Evolutionary conservation across 768 basidiomycete genomes (phyloP).

Genomic region (Albatrellus ellisii): DNA sequence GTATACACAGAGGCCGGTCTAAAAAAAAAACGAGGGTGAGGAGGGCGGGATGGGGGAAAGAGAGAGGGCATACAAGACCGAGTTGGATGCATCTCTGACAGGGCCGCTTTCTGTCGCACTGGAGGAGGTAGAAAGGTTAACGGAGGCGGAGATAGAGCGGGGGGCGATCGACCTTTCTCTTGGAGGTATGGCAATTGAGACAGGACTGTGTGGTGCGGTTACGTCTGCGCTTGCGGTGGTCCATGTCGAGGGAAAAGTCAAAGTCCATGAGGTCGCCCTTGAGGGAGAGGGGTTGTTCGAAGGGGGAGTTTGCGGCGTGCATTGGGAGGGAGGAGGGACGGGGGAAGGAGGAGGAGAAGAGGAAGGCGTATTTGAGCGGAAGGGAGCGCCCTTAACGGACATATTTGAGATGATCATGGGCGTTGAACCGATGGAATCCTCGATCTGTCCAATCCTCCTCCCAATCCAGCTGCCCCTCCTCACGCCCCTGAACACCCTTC

Average conservation of each 20-base stretch:
- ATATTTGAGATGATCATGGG: too few species aligned
- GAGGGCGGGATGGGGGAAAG: neutral
- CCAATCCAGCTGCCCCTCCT: too few species aligned
- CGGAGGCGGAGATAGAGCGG: constrained; percentile 2
- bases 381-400: neutral
- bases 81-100: constrained; percentile 86
- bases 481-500: constrained; percentile 1
- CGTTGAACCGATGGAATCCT: too few species aligned
- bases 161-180: constrained; percentile 57
- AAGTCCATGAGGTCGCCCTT: constrained; percentile 29
- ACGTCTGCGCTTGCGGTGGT: constrained; percentile 74
- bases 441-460: too few species aligned
- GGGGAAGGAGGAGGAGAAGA: constrained; percentile 1
- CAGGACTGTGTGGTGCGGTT: constrained; percentile 87
- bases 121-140: constrained; percentile 6
- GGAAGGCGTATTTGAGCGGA: constrained; percentile 8
- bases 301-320: constrained; percentile 25
- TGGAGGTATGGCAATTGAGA: constrained; percentile 86
- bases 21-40: neutral
- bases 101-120: constrained; percentile 89
- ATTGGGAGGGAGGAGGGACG: constrained; percentile 8
- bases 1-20: constrained; percentile 93
- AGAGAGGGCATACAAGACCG: constrained; percentile 43
- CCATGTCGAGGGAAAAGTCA: constrained; percentile 47
- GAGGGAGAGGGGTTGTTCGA: constrained; percentile 16